Conservation (phyloP, 768 basidiomycete genomes). For the Pleurotus tuoliensis region DNA sequence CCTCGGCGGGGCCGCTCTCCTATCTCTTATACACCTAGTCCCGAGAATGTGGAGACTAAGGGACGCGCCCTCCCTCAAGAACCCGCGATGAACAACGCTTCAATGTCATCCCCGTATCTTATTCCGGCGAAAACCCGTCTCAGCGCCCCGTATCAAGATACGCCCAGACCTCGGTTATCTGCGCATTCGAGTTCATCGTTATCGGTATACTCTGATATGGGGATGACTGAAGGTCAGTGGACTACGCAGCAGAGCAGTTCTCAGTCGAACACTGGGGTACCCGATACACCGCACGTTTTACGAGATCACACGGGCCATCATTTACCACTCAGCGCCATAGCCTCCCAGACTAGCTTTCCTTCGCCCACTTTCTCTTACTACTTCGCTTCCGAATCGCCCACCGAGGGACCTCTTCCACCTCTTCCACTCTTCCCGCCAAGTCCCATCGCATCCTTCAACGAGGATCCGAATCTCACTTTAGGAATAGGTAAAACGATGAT, state of each 20-base stretch:
- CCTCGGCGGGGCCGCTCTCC: slow-evolving; percentile 29
- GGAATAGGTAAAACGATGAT: background rate
- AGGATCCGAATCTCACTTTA: background rate
- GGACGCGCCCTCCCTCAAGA: too few relatives aligned
- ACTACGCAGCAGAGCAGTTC: too few relatives aligned
- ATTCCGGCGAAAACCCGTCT: too few relatives aligned
- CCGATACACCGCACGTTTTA: too few relatives aligned
- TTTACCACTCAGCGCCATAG: slow-evolving; percentile 1
- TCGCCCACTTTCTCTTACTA: slow-evolving; percentile 6
- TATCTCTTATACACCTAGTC: slow-evolving; percentile 13
- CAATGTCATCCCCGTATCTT: too few relatives aligned
- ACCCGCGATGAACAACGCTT: too few relatives aligned
- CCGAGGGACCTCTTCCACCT: background rate
- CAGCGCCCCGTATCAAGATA: background rate
- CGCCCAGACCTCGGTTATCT: background rate
- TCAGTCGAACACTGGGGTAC: too few relatives aligned
- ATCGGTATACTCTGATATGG: too few relatives aligned
- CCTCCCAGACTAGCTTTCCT: slow-evolving; percentile 6
- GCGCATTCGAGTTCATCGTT: background rate
- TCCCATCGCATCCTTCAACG: background rate
- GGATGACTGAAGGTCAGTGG: too few relatives aligned
- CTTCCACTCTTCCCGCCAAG: background rate
- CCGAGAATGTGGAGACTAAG: slow-evolving; percentile 1
- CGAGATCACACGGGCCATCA: background rate
- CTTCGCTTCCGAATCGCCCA: background rate